phyloP scores from a whole-genome alignment of 108 stramenopile genomes.

The Asterionellopsis glacialis region DNA sequence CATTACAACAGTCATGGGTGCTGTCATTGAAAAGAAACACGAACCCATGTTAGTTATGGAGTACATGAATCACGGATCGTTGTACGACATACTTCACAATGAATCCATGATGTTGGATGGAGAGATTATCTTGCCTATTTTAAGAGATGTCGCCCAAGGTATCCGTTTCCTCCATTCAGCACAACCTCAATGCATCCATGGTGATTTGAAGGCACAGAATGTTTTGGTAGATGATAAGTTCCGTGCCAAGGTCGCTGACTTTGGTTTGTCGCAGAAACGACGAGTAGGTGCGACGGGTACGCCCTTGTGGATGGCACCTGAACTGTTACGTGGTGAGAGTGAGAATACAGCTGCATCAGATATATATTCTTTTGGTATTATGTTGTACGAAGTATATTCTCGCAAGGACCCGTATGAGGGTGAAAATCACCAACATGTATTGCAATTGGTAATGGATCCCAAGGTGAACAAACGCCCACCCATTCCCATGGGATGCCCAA shows the following conservation, averaged over 20 bases:
- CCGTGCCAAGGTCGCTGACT: conserved; percentile 59
- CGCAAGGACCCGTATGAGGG: conserved; percentile 47
- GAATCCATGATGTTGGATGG: neutral
- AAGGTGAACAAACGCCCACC: conserved; percentile 24
- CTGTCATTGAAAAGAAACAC: neutral
- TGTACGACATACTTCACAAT: neutral
- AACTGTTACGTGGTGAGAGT: conserved; percentile 41
- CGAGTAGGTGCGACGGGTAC: conserved; percentile 56
- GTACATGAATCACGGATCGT: neutral
- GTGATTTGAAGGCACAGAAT: conserved; percentile 48
- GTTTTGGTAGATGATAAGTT: conserved; percentile 51
- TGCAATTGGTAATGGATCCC: conserved; percentile 14
- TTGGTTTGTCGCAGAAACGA: conserved; percentile 40
- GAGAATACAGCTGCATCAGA: conserved; percentile 38
- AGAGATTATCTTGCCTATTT: neutral
- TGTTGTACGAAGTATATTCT: conserved; percentile 41
- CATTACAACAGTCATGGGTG: neutral
- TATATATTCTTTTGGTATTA: conserved; percentile 33
- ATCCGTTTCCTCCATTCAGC: conserved; percentile 52
- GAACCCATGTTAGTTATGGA: neutral
- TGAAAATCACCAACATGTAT: conserved; percentile 21
- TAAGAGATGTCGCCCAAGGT: conserved; percentile 51
- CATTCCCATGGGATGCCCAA: conserved; percentile 14
- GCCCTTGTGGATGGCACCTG: conserved; percentile 96
- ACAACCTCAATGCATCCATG: conserved; percentile 43